Conservation (phyloP, 305 asterid genomes). For the Solanum aculeatissimum region DNA sequence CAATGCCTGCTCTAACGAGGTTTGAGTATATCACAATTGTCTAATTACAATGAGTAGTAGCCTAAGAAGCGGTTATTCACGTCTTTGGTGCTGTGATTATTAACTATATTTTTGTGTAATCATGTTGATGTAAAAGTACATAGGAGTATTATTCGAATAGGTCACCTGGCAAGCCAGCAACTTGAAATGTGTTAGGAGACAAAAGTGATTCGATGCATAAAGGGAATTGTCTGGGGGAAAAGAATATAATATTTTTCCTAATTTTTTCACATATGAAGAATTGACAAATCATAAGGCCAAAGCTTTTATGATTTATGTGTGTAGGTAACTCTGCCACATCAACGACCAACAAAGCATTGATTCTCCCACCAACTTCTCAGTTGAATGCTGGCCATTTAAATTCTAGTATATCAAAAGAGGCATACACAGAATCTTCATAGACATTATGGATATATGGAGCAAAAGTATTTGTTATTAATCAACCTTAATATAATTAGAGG, state of each 20-base stretch:
- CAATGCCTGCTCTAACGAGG: too few species aligned
- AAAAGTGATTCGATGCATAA: background rate
- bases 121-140: background rate
- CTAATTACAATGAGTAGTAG: background rate
- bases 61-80: background rate
- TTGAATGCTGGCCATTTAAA: background rate
- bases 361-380: constrained; percentile 1
- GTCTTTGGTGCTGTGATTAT: background rate
- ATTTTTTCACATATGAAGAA: background rate
- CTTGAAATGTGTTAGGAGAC: background rate
- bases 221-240: background rate
- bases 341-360: constrained; percentile 2
- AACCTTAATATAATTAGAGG: background rate
- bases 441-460: background rate
- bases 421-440: background rate
- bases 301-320: background rate
- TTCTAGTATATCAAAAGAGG: background rate
- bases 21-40: background rate
- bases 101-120: background rate
- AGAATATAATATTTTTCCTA: background rate
- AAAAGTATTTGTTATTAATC: background rate
- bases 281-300: background rate
- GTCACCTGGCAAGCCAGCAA: background rate
- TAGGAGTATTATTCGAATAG: background rate
- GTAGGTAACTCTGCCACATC: constrained; percentile 1